These are phyloP conservation scores for Cadophora luteo-olivacea DNA, from an alignment of 2,329 filamentous ascomycete species.

Conservation along the genomic window DNA sequence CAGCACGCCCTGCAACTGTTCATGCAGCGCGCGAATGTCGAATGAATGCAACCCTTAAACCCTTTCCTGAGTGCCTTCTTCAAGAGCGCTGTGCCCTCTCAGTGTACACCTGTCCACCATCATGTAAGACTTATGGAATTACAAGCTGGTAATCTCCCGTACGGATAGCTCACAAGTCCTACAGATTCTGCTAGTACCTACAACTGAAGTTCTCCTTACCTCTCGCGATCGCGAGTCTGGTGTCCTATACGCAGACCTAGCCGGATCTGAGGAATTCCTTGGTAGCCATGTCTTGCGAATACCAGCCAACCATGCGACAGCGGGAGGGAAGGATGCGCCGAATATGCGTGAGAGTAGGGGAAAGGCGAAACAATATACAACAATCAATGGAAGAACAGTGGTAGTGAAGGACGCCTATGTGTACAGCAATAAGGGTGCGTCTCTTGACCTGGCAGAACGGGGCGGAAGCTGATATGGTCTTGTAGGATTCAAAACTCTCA, in stretches of 20 bases:
- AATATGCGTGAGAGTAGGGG: slow-evolving; percentile 85
- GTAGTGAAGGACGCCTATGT: slow-evolving; percentile 92
- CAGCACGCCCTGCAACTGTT: slow-evolving; percentile 37
- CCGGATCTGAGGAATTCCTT: slow-evolving; percentile 91
- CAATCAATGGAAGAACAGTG: slow-evolving; percentile 89
- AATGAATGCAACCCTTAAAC: slow-evolving; percentile 97
- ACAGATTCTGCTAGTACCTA: slow-evolving; percentile 86
- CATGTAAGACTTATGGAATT: slow-evolving; percentile 61
- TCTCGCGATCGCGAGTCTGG: slow-evolving; percentile 88
- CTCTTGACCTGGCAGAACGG: slow-evolving; percentile 5
- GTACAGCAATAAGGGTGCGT: slow-evolving; percentile 92
- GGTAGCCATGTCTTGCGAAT: slow-evolving; percentile 95
- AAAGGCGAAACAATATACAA: slow-evolving; percentile 94
- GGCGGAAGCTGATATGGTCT: slow-evolving; percentile 38
- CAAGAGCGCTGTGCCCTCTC: slow-evolving; percentile 88
- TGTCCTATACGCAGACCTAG: slow-evolving; percentile 77
- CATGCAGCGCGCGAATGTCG: slow-evolving; percentile 45
- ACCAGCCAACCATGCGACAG: slow-evolving; percentile 59
- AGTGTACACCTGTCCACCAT: slow-evolving; percentile 91
- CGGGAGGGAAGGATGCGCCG: slow-evolving; percentile 63
- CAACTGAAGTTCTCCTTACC: slow-evolving; percentile 88
- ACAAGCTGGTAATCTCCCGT: slow-evolving; percentile 9
- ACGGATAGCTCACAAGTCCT: slow-evolving; percentile 29
- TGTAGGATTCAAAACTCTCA: slow-evolving; percentile 86
- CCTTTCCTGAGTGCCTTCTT: slow-evolving; percentile 99